These are phyloP conservation scores for Penicillium sp. DNA, from an alignment of 2,329 filamentous ascomycete genomes.

Conservation along the genomic window DNA sequence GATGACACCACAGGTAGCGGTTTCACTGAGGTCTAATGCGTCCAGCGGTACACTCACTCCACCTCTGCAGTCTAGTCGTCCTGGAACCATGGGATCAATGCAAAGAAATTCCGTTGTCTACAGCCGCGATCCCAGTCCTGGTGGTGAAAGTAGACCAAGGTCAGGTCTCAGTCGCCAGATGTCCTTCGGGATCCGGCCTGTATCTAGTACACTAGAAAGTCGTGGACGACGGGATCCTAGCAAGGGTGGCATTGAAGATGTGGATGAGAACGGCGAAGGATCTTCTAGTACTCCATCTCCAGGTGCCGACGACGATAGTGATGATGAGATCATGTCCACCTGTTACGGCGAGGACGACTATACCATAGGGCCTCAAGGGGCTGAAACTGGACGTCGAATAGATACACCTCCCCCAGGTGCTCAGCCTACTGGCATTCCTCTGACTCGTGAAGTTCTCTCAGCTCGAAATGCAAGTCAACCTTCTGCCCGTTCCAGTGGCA, in stretches of 20 bases:
- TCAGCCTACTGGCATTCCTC: conserved; percentile 7
- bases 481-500: conserved; percentile 21
- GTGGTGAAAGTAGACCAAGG: conserved; percentile 29
- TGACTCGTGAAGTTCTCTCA: conserved; percentile 19
- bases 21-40: conserved; percentile 17
- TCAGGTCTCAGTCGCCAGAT: conserved; percentile 37
- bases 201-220: conserved; percentile 39
- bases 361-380: conserved; percentile 35
- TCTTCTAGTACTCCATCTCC: conserved; percentile 15
- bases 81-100: conserved; percentile 37
- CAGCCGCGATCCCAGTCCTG: conserved; percentile 38
- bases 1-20: conserved; percentile 28
- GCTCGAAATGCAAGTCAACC: conserved; percentile 31
- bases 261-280: conserved; percentile 29
- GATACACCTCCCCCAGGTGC: conserved; percentile 16
- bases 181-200: conserved; percentile 42
- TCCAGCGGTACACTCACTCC: conserved; percentile 28
- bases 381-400: conserved; percentile 31
- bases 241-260: conserved; percentile 25
- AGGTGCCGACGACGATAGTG: conserved; percentile 37
- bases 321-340: conserved; percentile 38
- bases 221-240: conserved; percentile 30
- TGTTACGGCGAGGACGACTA: conserved; percentile 44
- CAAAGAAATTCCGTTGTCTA: conserved; percentile 42
- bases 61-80: conserved; percentile 34